Percentiles rank a stretch among this genome's conserved stretches.
These are phyloP conservation scores for Rugosomyces carneus DNA, from an alignment of 1,284 basidiomycete genomes.

Conservation along the genomic window DNA sequence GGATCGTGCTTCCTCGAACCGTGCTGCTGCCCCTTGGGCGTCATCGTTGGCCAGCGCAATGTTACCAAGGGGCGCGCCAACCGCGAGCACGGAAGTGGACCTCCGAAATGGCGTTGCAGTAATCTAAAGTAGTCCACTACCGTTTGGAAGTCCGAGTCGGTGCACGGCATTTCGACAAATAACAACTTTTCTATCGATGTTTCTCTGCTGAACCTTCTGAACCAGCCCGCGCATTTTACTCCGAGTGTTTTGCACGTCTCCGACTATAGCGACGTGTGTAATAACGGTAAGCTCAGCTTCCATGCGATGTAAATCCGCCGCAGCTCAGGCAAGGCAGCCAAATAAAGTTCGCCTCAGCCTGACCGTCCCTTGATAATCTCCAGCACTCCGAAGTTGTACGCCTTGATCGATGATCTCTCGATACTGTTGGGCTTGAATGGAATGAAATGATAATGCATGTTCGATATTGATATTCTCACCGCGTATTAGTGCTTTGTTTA, in stretches of 20 bases:
- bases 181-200: neutral
- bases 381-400: too few species aligned
- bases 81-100: neutral
- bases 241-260: conserved; percentile 1
- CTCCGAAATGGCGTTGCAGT: conserved; percentile 3
- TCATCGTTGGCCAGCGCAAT: conserved; percentile 5
- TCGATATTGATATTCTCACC: too few species aligned
- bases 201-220: neutral
- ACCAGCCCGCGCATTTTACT: neutral
- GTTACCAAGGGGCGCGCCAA: conserved; percentile 8
- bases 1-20: conserved; percentile 3
- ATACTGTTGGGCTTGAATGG: too few species aligned
- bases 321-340: too few species aligned
- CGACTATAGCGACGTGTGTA: conserved; percentile 5
- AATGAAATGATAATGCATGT: too few species aligned
- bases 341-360: too few species aligned
- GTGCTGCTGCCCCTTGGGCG: neutral
- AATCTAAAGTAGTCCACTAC: conserved; percentile 2
- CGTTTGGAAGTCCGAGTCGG: too few species aligned
- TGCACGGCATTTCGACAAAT: neutral
- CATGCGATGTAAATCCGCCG: too few species aligned
- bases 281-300: neutral
- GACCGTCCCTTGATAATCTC: too few species aligned
- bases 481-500: too few species aligned
- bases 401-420: too few species aligned